phyloP scores from a whole-genome alignment of 2,329 filamentous ascomycete species.

The Fonsecaea pedrosoi region DNA sequence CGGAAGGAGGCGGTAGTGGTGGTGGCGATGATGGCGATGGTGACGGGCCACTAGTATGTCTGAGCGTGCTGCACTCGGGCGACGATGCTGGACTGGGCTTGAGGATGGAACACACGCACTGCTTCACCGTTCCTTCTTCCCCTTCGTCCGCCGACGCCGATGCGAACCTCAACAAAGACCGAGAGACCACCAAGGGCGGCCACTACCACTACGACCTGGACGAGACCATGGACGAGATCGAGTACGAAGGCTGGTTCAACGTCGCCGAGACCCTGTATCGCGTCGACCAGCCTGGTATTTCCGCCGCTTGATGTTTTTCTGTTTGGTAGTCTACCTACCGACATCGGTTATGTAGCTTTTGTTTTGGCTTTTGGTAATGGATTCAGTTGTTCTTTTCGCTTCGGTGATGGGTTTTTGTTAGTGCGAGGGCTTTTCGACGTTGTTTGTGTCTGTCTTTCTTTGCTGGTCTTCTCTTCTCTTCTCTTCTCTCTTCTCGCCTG shows the following conservation, averaged over 20 bases:
- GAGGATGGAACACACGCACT: conserved; percentile 58
- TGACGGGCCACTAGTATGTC: conserved; percentile 46
- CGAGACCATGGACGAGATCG: conserved; percentile 45
- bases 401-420: too few species aligned
- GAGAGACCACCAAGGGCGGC: conserved; percentile 45
- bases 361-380: too few species aligned
- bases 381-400: too few species aligned
- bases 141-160: background rate
- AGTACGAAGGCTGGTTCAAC: conserved; percentile 58
- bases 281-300: conserved; percentile 44
- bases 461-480: too few species aligned
- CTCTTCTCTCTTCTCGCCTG: too few species aligned
- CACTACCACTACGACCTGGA: conserved; percentile 55
- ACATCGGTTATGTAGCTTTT: too few species aligned
- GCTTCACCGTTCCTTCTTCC: conserved; percentile 44
- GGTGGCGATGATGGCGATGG: too few species aligned
- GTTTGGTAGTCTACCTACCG: too few species aligned
- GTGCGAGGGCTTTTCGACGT: too few species aligned
- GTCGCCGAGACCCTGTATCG: conserved; percentile 51
- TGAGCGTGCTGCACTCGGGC: conserved; percentile 53
- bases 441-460: too few species aligned
- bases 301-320: too few species aligned
- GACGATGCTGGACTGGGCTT: conserved; percentile 50
- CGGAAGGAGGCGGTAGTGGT: too few species aligned
- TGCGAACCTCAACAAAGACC: background rate